Base-by-base conservation (phyloP, 805 yeast genomes). In the Suhomyces sp. region DNA sequence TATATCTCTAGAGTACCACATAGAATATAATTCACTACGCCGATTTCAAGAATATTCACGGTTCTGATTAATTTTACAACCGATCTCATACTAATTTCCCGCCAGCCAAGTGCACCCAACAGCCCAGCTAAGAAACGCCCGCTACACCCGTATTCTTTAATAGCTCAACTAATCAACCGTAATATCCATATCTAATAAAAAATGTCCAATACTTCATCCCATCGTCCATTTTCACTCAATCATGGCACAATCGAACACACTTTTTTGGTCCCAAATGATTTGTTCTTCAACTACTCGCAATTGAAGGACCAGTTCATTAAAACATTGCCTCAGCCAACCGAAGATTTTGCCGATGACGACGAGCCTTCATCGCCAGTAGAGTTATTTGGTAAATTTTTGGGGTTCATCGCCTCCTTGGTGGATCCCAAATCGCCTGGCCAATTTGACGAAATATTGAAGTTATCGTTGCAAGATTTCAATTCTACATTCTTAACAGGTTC, bases 201-300 rank as follows among this genome's bases (percentile, higher is more conserved):
- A 19, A 38, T 38, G 42, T 38, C 42, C n/a, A 38, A 38, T 38
- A 38, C 42, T 38, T 54, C 60, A 31, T 57, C 71, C 36, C 74
- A 69, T 56, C 72, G 98, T 76, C 97, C 98, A 35, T 80, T 94
- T 67, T 85, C 85, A 51, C 79, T 94, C 62, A 74, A 85, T 54
- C 96, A 90, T 66, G 97, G 97, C 54, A 75, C 88, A 17, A 83
- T 93, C 53, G 98, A 93, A 76, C 90, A 91, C 70, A 87, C 93
- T 19, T 76, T 93, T 50, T 79, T 92, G 64, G 91, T 94, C 52
- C 97, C 98, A 48, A 85, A 94, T 40, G 82, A 84, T 52, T 79
- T 86, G 51, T 87, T 88, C 66, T 83, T 90, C 63, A 82, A 85
- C 63, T 89, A 89, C 67, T 86, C 93, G 54, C 97, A 92, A 73